Evolutionary conservation across 2,329 filamentous ascomycete species (phyloP), one percentile per base, ranked within the genome.

Genomic region (Xylariaceae sp.): DNA sequence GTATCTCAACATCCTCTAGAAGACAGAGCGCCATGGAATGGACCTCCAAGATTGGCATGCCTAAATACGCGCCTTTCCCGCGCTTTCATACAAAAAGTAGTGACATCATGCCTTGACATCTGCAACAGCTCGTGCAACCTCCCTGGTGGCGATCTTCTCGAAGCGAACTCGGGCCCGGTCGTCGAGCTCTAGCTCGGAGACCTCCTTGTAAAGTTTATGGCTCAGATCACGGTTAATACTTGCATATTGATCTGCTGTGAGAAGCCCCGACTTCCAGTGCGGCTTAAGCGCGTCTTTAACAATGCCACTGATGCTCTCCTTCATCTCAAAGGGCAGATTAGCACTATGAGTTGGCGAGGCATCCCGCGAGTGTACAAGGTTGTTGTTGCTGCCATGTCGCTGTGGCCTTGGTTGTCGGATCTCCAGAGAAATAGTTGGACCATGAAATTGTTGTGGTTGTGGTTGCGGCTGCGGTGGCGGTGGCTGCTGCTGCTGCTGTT

Each of bases 151-250:
- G 65, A 89, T 80, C 62, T 80, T 83, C 73, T 95, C 88, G 80
- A 90, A 90, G 47, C 79, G 80, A 60, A 80, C 81, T 54, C 84
- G 81, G 53, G 83, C 81, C 31, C 83, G 80, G 27, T 86, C 79
- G 64, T 88, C 81, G 32, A 94, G 77, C 29, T 76, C 72, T 26
- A 77, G 72, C 57, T 78, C 74, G 47, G 76, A 75, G 45, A 82
- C 76, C 58, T 84, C 80, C 60, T 84, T 90, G 72, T 99, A 99
- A 55, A 99, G 76, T 73, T 87, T 88, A 55, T 90, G 86, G 42
- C 90, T 96, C 35, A 97, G 85, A 57, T 88, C 86, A 59, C 91
- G 86, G 68, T 97, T 97, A 72, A 97, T 96, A 54, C 84, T 84
- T 2, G 89, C 92, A 70, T 95, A 99, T 71, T 96, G 87, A 56